Conservation (phyloP, 2,329 filamentous ascomycete genomes). For the Aspergillus melleus region DNA sequence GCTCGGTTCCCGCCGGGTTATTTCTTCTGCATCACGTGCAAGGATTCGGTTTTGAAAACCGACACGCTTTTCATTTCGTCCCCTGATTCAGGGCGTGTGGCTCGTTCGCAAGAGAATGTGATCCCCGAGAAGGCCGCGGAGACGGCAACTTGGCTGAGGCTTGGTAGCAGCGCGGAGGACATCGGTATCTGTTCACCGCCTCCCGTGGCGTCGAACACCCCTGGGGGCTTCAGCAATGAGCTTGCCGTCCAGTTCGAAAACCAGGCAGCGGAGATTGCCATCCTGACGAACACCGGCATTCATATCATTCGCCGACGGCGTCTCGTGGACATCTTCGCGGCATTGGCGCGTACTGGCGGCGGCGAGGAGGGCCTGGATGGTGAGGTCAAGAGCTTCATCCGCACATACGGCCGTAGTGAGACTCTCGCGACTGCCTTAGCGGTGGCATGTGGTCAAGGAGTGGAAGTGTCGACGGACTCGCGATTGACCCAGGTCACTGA, state of each 20-base stretch:
- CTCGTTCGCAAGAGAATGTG: slow-evolving; percentile 54
- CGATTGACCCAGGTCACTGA: slow-evolving; percentile 73
- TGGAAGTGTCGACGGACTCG: slow-evolving; percentile 71
- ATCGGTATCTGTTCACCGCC: slow-evolving; percentile 74
- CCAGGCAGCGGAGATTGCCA: slow-evolving; percentile 76
- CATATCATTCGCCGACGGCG: slow-evolving; percentile 81
- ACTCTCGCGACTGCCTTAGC: slow-evolving; percentile 88
- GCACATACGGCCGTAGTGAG: slow-evolving; percentile 82
- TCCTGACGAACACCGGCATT: slow-evolving; percentile 87
- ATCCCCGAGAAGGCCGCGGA: slow-evolving; percentile 68
- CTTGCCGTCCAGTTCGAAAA: slow-evolving; percentile 94
- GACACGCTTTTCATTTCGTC: slow-evolving; percentile 80
- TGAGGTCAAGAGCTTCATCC: slow-evolving; percentile 80
- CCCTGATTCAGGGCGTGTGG: slow-evolving; percentile 83
- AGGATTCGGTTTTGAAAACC: slow-evolving; percentile 56
- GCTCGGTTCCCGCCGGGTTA: slow-evolving; percentile 78
- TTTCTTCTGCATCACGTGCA: slow-evolving; percentile 80
- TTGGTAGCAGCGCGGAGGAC: slow-evolving; percentile 73
- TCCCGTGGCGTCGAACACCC: slow-evolving; percentile 67
- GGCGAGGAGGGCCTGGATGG: slow-evolving; percentile 72
- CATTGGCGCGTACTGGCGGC: slow-evolving; percentile 72
- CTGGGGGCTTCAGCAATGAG: slow-evolving; percentile 88
- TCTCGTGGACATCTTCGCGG: slow-evolving; percentile 88
- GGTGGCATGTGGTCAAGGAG: slow-evolving; percentile 90
- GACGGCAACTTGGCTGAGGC: slow-evolving; percentile 73